Percentiles rank a stretch among this genome's conserved stretches.
These are phyloP conservation scores for Monosporascus sp. DNA, from an alignment of 2,329 filamentous ascomycete genomes.

Conservation along the genomic window DNA sequence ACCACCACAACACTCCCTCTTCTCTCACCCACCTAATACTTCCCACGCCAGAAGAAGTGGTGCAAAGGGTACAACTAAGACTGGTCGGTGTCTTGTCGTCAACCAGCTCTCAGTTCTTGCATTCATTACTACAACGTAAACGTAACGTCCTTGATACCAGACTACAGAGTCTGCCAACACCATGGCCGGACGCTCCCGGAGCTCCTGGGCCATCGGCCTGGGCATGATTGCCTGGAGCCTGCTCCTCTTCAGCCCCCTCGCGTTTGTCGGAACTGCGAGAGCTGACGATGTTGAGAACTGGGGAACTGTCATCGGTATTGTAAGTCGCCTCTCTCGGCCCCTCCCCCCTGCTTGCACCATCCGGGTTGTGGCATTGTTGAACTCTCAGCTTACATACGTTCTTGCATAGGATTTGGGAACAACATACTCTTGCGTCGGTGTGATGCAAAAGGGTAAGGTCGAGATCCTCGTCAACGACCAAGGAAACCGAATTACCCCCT, in stretches of 20 bases:
- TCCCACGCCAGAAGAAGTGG: too few species aligned
- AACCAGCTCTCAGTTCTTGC: too few species aligned
- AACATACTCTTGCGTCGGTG: slow-evolving; percentile 84
- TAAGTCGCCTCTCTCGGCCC: slow-evolving; percentile 31
- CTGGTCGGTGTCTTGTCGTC: too few species aligned
- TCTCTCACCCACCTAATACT: too few species aligned
- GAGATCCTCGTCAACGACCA: slow-evolving; percentile 96
- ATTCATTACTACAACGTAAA: too few species aligned
- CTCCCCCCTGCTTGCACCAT: not conserved
- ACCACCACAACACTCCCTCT: slow-evolving; percentile 3
- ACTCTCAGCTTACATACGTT: slow-evolving; percentile 4
- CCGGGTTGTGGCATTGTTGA: slow-evolving; percentile 9
- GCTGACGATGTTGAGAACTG: slow-evolving; percentile 72
- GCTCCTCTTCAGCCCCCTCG: slow-evolving; percentile 81
- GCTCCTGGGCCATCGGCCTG: slow-evolving; percentile 72
- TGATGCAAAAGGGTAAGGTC: slow-evolving; percentile 93
- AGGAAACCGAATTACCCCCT: slow-evolving; percentile 93
- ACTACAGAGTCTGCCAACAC: slow-evolving; percentile 10
- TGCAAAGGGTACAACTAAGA: too few species aligned
- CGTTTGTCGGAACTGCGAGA: slow-evolving; percentile 73
- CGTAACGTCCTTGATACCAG: not conserved
- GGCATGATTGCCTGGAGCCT: slow-evolving; percentile 89
- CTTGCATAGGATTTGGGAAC: slow-evolving; percentile 68
- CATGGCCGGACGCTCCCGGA: slow-evolving; percentile 56
- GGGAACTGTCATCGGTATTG: slow-evolving; percentile 91